These are phyloP conservation scores for Penicillium oxalicum DNA, from an alignment of 2,329 filamentous ascomycete genomes.

Conservation along the genomic window DNA sequence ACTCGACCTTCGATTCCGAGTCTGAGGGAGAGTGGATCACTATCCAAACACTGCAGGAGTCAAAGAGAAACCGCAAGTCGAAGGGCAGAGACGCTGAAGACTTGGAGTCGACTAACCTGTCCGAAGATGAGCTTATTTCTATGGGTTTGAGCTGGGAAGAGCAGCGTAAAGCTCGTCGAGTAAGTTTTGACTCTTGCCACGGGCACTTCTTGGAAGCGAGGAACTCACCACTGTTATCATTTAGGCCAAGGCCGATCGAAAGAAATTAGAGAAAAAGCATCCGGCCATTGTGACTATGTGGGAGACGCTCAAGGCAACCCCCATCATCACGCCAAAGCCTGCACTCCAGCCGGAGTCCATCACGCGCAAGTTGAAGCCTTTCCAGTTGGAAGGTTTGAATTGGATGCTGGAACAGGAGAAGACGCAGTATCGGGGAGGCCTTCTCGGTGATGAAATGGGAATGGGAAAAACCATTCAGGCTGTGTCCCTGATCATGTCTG, in stretches of 20 bases:
- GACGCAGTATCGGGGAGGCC: slow-evolving; percentile 75
- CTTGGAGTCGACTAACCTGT: neutral
- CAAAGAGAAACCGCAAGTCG: neutral
- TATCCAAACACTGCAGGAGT: neutral
- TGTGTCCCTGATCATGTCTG: slow-evolving; percentile 96
- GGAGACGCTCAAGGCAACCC: slow-evolving; percentile 63
- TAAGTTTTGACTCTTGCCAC: slow-evolving; percentile 14
- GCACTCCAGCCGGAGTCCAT: slow-evolving; percentile 72
- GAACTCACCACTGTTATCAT: slow-evolving; percentile 12
- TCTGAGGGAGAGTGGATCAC: neutral
- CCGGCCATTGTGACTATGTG: slow-evolving; percentile 81
- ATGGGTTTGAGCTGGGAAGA: slow-evolving; percentile 13
- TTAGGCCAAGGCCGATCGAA: slow-evolving; percentile 47
- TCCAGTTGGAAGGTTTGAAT: slow-evolving; percentile 85
- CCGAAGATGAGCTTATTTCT: slow-evolving; percentile 9
- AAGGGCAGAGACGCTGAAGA: neutral
- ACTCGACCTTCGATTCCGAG: neutral
- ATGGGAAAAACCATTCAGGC: slow-evolving; percentile 98
- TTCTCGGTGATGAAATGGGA: slow-evolving; percentile 97
- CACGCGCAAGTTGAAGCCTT: slow-evolving; percentile 77
- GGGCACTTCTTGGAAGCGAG: no score
- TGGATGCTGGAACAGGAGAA: slow-evolving; percentile 94
- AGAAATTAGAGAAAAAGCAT: slow-evolving; percentile 67
- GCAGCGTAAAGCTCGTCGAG: slow-evolving; percentile 20
- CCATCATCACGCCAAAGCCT: slow-evolving; percentile 58